phyloP scores from a whole-genome alignment of 1,139 yeast species.

The Geotrichum candidum region DNA sequence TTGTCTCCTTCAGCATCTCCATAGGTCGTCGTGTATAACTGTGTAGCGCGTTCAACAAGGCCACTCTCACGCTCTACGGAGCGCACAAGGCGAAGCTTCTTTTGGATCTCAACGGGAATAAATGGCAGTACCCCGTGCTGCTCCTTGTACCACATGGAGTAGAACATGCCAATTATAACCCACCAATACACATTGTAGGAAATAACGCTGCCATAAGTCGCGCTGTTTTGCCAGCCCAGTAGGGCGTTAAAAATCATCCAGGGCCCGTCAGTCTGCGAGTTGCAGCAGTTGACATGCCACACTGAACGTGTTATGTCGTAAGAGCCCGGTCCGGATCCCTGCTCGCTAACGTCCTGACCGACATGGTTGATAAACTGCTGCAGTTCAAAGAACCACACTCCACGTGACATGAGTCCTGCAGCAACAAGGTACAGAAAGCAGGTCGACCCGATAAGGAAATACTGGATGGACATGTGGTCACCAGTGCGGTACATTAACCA shows the following conservation, averaged over 20 bases:
- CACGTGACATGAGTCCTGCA: conserved; percentile 85
- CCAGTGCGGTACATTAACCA: conserved; percentile 67
- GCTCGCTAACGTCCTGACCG: conserved; percentile 88
- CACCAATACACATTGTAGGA: conserved; percentile 84
- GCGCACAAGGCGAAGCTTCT: neutral
- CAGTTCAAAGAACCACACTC: conserved; percentile 77
- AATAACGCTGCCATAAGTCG: conserved; percentile 81
- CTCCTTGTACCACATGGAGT: conserved; percentile 1
- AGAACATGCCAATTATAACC: conserved; percentile 40
- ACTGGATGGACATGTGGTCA: conserved; percentile 54
- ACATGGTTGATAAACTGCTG: conserved; percentile 55
- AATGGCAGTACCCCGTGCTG: conserved; percentile 6
- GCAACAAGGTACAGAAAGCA: conserved; percentile 77
- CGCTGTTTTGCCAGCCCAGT: conserved; percentile 88
- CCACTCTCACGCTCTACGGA: neutral
- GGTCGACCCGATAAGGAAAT: conserved; percentile 75
- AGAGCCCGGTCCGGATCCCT: conserved; percentile 88
- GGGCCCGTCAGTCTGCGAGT: conserved; percentile 80
- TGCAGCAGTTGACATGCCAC: conserved; percentile 94
- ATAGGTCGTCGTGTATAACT: neutral
- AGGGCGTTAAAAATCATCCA: conserved; percentile 90
- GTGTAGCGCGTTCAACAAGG: neutral
- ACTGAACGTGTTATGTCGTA: conserved; percentile 70
- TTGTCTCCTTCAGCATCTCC: conserved; percentile 1
- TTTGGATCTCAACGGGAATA: conserved; percentile 6